These are phyloP conservation scores for Gentiana macrophylla DNA, from an alignment of 257 asterid species.

Conservation along the genomic window DNA sequence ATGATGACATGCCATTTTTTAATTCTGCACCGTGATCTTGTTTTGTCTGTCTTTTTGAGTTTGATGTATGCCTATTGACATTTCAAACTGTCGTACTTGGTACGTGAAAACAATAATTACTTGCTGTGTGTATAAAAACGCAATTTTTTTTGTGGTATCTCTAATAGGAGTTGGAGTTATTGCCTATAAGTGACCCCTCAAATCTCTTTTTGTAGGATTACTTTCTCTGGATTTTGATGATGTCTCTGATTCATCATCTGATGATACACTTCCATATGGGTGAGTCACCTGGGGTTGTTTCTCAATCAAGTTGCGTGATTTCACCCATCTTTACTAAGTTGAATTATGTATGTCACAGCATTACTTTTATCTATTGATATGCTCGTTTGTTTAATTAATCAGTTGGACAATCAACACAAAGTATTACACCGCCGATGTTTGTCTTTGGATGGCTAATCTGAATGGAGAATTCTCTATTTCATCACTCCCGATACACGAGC, in stretches of 20 bases:
- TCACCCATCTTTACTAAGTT: background rate
- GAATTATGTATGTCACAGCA: conserved; percentile 2
- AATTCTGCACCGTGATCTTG: no score
- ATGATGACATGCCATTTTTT: no score
- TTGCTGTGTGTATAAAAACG: no score
- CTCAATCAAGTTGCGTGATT: background rate
- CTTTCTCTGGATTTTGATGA: conserved; percentile 60
- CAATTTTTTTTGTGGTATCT: background rate
- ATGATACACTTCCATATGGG: conserved; percentile 54
- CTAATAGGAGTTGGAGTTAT: background rate
- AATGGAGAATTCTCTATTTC: conserved; percentile 39
- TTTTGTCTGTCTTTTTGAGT: no score
- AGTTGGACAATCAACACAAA: conserved; percentile 94
- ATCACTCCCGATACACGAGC: conserved; percentile 35
- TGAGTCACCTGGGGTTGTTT: conserved; percentile 19
- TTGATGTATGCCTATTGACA: no score
- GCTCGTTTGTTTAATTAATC: conserved; percentile 18
- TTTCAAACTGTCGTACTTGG: background rate
- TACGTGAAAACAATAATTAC: background rate
- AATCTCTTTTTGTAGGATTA: conserved; percentile 37
- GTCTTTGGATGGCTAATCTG: conserved; percentile 71
- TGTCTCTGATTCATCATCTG: conserved; percentile 40
- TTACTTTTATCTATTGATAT: conserved; percentile 5
- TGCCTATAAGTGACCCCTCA: background rate
- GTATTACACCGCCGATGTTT: conserved; percentile 78